Evolutionary conservation across 2,329 filamentous ascomycete genomes (phyloP).

Genomic region (Exophiala dermatitidis): DNA sequence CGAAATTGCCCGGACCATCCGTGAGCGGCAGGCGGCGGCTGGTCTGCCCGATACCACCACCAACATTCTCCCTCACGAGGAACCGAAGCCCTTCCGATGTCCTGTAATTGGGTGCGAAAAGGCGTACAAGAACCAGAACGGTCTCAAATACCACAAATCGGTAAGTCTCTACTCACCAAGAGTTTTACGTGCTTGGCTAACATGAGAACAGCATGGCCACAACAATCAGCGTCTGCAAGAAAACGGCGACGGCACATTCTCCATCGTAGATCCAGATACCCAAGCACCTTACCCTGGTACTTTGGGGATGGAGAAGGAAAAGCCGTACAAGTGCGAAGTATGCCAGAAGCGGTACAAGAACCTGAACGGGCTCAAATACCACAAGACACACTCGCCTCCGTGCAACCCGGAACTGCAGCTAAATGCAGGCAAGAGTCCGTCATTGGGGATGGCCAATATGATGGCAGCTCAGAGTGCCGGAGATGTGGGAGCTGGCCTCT

Average conservation of each 20-base stretch:
- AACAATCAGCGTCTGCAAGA: constrained; percentile 95
- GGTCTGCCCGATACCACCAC: constrained; percentile 44
- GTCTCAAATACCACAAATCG: constrained; percentile 79
- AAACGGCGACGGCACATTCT: constrained; percentile 94
- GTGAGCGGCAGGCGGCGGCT: constrained; percentile 57
- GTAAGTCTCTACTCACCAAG: constrained; percentile 39
- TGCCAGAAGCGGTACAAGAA: constrained; percentile 99
- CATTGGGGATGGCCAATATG: constrained; percentile 16
- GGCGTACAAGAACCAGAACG: constrained; percentile 99
- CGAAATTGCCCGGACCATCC: constrained; percentile 61
- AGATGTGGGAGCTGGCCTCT: constrained; percentile 43
- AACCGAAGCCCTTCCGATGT: constrained; percentile 96
- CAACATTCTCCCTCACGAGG: constrained; percentile 58
- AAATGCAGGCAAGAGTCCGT: constrained; percentile 37
- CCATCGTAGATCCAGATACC: constrained; percentile 94
- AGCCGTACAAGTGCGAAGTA: constrained; percentile 93
- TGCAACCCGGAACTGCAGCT: constrained; percentile 77
- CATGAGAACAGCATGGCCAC: constrained; percentile 63
- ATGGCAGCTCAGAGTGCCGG: constrained; percentile 39
- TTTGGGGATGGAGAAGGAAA: constrained; percentile 99
- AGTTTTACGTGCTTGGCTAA: constrained; percentile 26
- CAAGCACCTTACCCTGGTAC: constrained; percentile 91
- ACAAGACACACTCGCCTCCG: constrained; percentile 75
- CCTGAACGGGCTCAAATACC: constrained; percentile 94
- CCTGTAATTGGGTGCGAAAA: constrained; percentile 95